Conservation (phyloP, 1,284 basidiomycete species). For the Porphyrellus sp. region DNA sequence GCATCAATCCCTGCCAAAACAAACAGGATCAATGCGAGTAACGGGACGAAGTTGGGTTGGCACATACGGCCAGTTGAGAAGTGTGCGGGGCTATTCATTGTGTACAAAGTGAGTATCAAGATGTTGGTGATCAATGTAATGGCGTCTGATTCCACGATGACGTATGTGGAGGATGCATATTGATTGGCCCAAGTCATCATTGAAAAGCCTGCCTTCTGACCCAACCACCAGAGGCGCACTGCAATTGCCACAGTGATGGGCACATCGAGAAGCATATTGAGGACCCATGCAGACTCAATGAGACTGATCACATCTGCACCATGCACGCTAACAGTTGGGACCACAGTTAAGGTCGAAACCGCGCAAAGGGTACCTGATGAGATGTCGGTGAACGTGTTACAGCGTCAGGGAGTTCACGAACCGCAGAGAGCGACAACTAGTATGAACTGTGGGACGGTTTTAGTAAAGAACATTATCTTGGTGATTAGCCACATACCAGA, state of each 20-base stretch:
- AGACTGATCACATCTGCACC: background rate
- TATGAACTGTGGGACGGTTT: no score
- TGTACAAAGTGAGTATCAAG: background rate
- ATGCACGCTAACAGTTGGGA: background rate
- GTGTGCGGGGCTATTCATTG: background rate
- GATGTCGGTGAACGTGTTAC: background rate
- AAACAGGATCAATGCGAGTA: background rate
- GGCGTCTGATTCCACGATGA: conserved; percentile 5
- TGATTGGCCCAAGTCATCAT: background rate
- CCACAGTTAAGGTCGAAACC: background rate
- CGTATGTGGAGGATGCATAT: background rate
- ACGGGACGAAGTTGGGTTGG: no score
- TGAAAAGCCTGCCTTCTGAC: background rate
- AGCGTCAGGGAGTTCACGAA: background rate
- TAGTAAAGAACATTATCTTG: no score
- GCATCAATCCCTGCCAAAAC: background rate
- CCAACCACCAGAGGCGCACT: conserved; percentile 3
- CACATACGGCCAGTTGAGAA: conserved; percentile 3
- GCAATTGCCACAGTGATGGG: conserved; percentile 4
- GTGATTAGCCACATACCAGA: no score
- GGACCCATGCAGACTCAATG: background rate
- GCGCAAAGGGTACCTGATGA: background rate
- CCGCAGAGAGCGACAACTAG: no score
- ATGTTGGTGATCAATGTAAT: background rate
- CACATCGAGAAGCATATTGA: background rate